A percentile compares a stretch with the other conserved stretches of the same genome.
Evolutionary conservation across 2,329 filamentous ascomycete species (phyloP).

Genomic region (Microsporum ferrugineum): DNA sequence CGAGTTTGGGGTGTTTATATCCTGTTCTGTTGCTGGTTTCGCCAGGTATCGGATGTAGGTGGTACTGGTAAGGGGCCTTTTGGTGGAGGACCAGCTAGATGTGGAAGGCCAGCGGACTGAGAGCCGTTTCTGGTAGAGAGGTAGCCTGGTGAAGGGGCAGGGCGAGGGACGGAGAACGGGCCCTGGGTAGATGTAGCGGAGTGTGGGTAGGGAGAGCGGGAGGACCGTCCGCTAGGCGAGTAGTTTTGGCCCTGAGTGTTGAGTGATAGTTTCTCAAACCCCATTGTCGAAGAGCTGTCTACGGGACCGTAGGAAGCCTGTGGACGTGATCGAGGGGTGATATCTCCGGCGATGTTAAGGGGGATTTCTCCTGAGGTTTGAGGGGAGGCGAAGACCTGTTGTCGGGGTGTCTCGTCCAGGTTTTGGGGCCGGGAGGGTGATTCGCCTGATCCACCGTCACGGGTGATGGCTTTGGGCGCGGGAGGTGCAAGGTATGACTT

Average conservation of each 20-base stretch:
- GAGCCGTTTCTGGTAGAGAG: slow-evolving; percentile 13
- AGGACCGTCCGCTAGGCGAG: neutral
- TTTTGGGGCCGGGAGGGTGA: slow-evolving; percentile 32
- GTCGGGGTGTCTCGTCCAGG: slow-evolving; percentile 30
- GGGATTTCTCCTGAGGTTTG: slow-evolving; percentile 62
- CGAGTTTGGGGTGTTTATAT: neutral
- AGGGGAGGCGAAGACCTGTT: slow-evolving; percentile 47
- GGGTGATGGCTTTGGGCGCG: slow-evolving; percentile 63
- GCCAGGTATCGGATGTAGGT: slow-evolving; percentile 22
- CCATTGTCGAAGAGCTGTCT: slow-evolving; percentile 24
- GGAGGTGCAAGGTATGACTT: slow-evolving; percentile 86
- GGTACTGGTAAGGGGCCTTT: slow-evolving; percentile 50
- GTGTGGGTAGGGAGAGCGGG: slow-evolving; percentile 7
- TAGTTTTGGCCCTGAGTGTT: slow-evolving; percentile 9
- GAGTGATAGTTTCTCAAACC: slow-evolving; percentile 36
- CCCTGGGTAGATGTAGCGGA: slow-evolving; percentile 9
- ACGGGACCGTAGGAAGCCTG: slow-evolving; percentile 8
- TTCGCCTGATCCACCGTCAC: slow-evolving; percentile 43
- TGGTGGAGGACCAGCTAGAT: slow-evolving; percentile 49
- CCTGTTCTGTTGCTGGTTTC: slow-evolving; percentile 1
- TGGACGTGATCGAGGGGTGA: slow-evolving; percentile 12
- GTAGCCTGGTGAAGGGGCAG: slow-evolving; percentile 10
- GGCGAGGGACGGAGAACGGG: slow-evolving; percentile 9
- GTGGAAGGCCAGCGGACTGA: slow-evolving; percentile 50
- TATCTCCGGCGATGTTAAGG: slow-evolving; percentile 33